Base-by-base conservation (phyloP, 805 yeast species). In the Yarrowia deformans region DNA sequence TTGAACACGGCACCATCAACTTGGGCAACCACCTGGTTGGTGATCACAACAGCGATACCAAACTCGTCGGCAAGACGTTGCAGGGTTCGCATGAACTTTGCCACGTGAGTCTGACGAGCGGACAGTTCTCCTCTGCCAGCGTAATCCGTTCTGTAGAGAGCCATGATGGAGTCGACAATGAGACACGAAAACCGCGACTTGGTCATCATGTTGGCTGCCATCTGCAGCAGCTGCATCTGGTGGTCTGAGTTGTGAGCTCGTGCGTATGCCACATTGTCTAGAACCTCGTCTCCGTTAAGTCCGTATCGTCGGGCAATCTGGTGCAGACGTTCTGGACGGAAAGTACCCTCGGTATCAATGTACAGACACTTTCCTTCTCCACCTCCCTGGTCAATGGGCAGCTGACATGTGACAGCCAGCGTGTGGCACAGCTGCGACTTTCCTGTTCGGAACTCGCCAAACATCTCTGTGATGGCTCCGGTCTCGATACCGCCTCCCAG, bases 401-500 rank as follows among this genome's bases (percentile, higher is more conserved):
- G 82, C 79, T 94, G 99, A 78, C 98, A 94, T 1, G 98, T 94
- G 8, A 95, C 97, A 0, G 98, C 97, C 69, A 95, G 83, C 1
- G 98, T 95, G 77, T 95, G 99, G 79, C 99, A 95, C 58, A 95
- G 81, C 81, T 95, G 99, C 5, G 98, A 92, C 78, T 95, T 95
- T 56, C 99, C 99, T 1, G 99, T 95, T 81, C 98, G 87, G 78
- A 93, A 95, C 79, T 95, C 99, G 45, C 99, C 99, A 81, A 91
- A 95, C 9, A 94, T 85, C 79, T 95, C 99, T 0, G 99, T 95
- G 72, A 95, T 90, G 1, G 97, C 90, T 1, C 99, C 99, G 0
- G 99, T 95, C 78, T 95, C 99, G 66, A 95, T 85, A 50, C 99
- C 99, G 68, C 99, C 99, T 10, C 98, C 98, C 48, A 95, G 82